phyloP scores from a whole-genome alignment of 2,329 filamentous ascomycete genomes.

The Trichothecium sympodiale region DNA sequence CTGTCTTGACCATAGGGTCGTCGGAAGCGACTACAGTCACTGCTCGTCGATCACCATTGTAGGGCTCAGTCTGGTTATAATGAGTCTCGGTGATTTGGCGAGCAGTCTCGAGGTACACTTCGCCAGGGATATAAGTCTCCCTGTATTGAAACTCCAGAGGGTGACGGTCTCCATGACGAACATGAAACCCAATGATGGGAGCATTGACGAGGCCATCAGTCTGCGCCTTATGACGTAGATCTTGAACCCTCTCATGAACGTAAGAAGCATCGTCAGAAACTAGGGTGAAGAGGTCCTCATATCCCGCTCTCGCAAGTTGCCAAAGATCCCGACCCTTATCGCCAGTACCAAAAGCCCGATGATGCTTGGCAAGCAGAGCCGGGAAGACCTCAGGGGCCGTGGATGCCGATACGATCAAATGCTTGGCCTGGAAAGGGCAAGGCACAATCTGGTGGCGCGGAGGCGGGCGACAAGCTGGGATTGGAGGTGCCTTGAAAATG shows the following conservation, averaged over 20 bases:
- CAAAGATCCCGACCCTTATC: slow-evolving; percentile 44
- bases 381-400: slow-evolving; percentile 58
- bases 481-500: slow-evolving; percentile 59
- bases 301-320: slow-evolving; percentile 56
- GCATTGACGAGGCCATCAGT: slow-evolving; percentile 27
- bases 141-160: slow-evolving; percentile 68
- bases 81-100: slow-evolving; percentile 39
- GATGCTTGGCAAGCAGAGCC: slow-evolving; percentile 28
- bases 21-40: slow-evolving; percentile 51
- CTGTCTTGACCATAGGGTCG: slow-evolving; percentile 63
- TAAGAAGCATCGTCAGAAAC: slow-evolving; percentile 54
- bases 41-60: slow-evolving; percentile 23
- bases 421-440: slow-evolving; percentile 64
- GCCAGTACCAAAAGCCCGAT: slow-evolving; percentile 12
- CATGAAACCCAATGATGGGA: slow-evolving; percentile 56
- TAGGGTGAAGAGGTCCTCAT: slow-evolving; percentile 64
- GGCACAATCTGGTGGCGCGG: slow-evolving; percentile 67
- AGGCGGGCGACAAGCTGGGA: slow-evolving; percentile 57
- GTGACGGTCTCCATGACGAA: slow-evolving; percentile 70
- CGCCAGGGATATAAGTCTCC: slow-evolving; percentile 66
- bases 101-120: slow-evolving; percentile 53
- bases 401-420: slow-evolving; percentile 62
- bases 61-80: slow-evolving; percentile 28
- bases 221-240: slow-evolving; percentile 38
- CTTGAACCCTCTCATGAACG: slow-evolving; percentile 44